Percentiles rank a stretch among this genome's conserved stretches.
These are phyloP conservation scores for Neoboletus brunneissimus DNA, from an alignment of 768 basidiomycete genomes.

Conservation along the genomic window DNA sequence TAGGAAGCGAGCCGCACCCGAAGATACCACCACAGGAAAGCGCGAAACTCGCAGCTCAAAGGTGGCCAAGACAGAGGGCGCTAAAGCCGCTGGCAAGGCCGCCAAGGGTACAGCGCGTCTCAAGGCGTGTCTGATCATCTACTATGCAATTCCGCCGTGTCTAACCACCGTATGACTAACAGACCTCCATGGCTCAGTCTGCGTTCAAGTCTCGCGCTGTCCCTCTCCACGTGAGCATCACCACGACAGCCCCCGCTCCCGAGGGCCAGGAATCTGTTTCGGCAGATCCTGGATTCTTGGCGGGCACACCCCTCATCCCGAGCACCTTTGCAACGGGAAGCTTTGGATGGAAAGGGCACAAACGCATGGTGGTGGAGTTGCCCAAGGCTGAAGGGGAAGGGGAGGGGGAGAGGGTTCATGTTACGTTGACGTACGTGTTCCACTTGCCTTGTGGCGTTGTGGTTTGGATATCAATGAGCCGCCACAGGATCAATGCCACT, in stretches of 20 bases:
- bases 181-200: slow-evolving; percentile 47
- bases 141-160: background rate
- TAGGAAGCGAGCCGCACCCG: slow-evolving; percentile 47
- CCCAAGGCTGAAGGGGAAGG: slow-evolving; percentile 45
- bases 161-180: slow-evolving; percentile 1
- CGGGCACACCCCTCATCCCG: slow-evolving; percentile 53
- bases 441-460: background rate
- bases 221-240: slow-evolving; percentile 66
- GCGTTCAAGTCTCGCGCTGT: slow-evolving; percentile 63
- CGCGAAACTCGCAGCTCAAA: slow-evolving; percentile 48
- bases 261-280: slow-evolving; percentile 31
- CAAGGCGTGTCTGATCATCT: slow-evolving; percentile 40
- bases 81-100: slow-evolving; percentile 30
- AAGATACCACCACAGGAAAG: slow-evolving; percentile 26
- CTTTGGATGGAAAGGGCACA: slow-evolving; percentile 83
- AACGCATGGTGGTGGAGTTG: slow-evolving; percentile 64
- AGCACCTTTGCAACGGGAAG: slow-evolving; percentile 69
- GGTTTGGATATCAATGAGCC: background rate
- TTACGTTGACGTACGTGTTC: slow-evolving; percentile 66
- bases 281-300: slow-evolving; percentile 61
- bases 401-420: slow-evolving; percentile 62
- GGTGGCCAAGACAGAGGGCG: slow-evolving; percentile 44
- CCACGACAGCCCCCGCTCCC: slow-evolving; percentile 59
- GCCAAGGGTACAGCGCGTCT: slow-evolving; percentile 40
- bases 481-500: slow-evolving; percentile 68